Evolutionary conservation across 495 filamentous ascomycete species (phyloP).

Genomic region (Lasiosphaeriaceae sp.): DNA sequence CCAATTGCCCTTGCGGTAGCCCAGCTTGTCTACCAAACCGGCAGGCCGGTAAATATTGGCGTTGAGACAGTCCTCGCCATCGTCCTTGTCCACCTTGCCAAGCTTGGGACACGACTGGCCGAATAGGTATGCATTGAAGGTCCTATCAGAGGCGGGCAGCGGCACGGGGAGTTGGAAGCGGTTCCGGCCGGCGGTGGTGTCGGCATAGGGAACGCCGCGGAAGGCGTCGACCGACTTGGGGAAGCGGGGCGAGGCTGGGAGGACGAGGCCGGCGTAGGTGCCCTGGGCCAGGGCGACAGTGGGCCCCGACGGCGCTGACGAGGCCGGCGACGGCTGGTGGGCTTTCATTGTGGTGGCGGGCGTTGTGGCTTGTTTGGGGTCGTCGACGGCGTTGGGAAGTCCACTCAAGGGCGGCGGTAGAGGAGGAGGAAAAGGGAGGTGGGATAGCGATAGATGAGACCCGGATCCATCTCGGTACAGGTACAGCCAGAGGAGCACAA

Average conservation of each 20-base stretch:
- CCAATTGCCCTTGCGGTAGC: constrained; percentile 1
- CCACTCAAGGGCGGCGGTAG: too few relatives aligned
- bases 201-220: constrained; percentile 59
- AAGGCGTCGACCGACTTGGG: constrained; percentile 53
- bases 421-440: too few relatives aligned
- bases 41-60: constrained; percentile 46
- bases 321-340: too few relatives aligned
- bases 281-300: constrained; percentile 50
- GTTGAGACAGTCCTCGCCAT: constrained; percentile 51
- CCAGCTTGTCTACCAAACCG: constrained; percentile 23
- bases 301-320: constrained; percentile 15
- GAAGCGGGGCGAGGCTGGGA: constrained; percentile 31
- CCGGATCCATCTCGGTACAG: too few relatives aligned
- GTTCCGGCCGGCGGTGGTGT: constrained; percentile 50
- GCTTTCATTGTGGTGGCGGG: too few relatives aligned
- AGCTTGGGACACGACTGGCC: constrained; percentile 41
- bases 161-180: constrained; percentile 52
- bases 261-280: constrained; percentile 46
- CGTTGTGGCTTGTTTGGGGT: too few relatives aligned
- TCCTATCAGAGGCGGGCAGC: constrained; percentile 22
- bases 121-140: constrained; percentile 42
- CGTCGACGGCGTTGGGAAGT: too few relatives aligned
- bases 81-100: constrained; percentile 18
- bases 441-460: too few relatives aligned
- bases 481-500: too few relatives aligned